phyloP scores from a whole-genome alignment of 306 rosid genomes.

The Nissolia schottii region DNA sequence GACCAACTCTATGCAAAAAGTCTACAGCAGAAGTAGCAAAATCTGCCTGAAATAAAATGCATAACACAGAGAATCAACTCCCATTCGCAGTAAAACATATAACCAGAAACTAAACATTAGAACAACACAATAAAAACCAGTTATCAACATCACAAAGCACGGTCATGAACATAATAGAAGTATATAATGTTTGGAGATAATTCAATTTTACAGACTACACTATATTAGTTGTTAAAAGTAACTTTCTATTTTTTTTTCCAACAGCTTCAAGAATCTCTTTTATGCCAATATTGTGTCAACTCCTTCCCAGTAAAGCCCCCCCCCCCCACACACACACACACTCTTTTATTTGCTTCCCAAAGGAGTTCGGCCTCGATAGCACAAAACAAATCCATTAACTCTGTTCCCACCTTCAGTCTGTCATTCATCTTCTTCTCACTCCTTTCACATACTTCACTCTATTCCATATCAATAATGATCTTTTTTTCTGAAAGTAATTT shows the following conservation, averaged over 20 bases:
- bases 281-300: neutral
- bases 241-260: too few species aligned
- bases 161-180: neutral
- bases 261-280: neutral
- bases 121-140: neutral
- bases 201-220: neutral
- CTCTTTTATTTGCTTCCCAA: neutral
- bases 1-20: conserved; percentile 86
- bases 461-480: too few species aligned
- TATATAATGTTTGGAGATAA: neutral
- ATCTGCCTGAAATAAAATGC: conserved; percentile 68
- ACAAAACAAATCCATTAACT: neutral
- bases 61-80: conserved; percentile 21
- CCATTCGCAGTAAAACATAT: neutral
- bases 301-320: neutral
- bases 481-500: too few species aligned
- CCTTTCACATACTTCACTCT: too few species aligned
- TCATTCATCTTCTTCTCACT: too few species aligned
- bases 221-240: neutral
- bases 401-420: neutral
- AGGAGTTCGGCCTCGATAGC: neutral
- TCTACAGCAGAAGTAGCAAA: conserved; percentile 95
- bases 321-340: too few species aligned
- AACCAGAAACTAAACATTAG: neutral
- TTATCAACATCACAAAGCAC: neutral